Percentiles rank a stretch among this genome's conserved stretches.
Evolutionary conservation across 768 basidiomycete species (phyloP).

Genomic region (Serendipita indica): DNA sequence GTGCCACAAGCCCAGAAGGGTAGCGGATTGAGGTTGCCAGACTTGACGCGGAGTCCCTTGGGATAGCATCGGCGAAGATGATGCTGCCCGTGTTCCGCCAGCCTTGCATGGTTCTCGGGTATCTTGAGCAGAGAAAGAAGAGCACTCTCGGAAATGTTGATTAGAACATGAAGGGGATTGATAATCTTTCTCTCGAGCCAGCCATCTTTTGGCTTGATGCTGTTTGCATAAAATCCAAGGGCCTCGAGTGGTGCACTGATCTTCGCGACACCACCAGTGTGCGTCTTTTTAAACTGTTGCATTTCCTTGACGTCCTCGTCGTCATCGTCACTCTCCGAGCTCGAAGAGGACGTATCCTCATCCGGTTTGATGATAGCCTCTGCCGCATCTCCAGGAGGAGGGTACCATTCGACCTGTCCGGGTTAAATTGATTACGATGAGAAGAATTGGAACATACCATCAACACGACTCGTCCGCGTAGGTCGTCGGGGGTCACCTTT

Average conservation of each 20-base stretch:
- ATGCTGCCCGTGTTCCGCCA: conserved; percentile 29
- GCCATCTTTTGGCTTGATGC: conserved; percentile 41
- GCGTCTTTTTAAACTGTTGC: conserved; percentile 9
- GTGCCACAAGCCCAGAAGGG: conserved; percentile 26
- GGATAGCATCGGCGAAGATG: conserved; percentile 46
- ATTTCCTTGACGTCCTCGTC: conserved; percentile 7
- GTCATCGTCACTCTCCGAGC: conserved; percentile 2
- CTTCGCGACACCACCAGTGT: conserved; percentile 14
- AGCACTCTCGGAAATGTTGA: conserved; percentile 46
- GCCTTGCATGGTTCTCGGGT: conserved; percentile 16
- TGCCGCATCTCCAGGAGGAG: neutral
- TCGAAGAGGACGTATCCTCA: conserved; percentile 41
- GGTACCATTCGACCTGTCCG: conserved; percentile 16
- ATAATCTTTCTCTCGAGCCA: conserved; percentile 35
- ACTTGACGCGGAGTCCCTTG: conserved; percentile 39
- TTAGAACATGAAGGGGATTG: conserved; percentile 33
- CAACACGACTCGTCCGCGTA: conserved; percentile 39
- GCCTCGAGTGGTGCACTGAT: conserved; percentile 40
- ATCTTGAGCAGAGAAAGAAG: conserved; percentile 29
- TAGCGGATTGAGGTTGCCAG: conserved; percentile 36
- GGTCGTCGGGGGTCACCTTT: conserved; percentile 30
- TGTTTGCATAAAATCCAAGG: conserved; percentile 45
- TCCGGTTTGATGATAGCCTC: conserved; percentile 15
- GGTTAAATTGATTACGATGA: neutral
- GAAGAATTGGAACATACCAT: conserved; percentile 30